phyloP scores from a whole-genome alignment of 345 rosid genomes.

The Pelargonium nanum region DNA sequence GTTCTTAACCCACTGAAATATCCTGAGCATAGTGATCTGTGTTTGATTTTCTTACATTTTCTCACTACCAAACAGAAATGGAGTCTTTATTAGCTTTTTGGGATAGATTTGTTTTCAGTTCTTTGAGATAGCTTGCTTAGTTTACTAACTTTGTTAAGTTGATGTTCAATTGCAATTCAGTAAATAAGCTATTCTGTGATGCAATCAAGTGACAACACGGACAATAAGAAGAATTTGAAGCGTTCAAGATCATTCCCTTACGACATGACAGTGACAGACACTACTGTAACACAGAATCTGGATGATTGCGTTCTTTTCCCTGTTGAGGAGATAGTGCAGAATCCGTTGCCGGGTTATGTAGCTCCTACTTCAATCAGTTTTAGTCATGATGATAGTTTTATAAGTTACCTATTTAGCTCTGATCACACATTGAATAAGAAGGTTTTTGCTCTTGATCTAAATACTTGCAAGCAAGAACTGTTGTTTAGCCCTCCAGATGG shows the following conservation, averaged over 20 bases:
- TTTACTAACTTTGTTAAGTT: too few relatives aligned
- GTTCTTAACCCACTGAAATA: not conserved
- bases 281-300: conserved; percentile 21
- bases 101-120: not conserved
- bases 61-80: too few relatives aligned
- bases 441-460: conserved; percentile 57
- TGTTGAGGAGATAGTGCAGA: conserved; percentile 72
- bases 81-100: not conserved
- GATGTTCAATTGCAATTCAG: conserved; percentile 8
- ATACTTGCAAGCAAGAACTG: conserved; percentile 46
- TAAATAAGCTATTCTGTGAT: conserved; percentile 30
- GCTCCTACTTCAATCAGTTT: conserved; percentile 69
- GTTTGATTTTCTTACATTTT: too few relatives aligned
- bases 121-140: not conserved
- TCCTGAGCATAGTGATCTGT: not conserved
- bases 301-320: conserved; percentile 42
- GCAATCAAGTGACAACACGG: conserved; percentile 41
- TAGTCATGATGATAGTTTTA: conserved; percentile 69
- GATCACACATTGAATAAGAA: conserved; percentile 59
- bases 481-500: conserved; percentile 78
- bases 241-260: conserved; percentile 24
- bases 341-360: conserved; percentile 83
- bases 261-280: conserved; percentile 49
- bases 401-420: conserved; percentile 66
- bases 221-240: conserved; percentile 39